Evolutionary conservation across 768 basidiomycete genomes (phyloP), one percentile per base, ranked within the genome.

Genomic region (Albatrellus ellisii): DNA sequence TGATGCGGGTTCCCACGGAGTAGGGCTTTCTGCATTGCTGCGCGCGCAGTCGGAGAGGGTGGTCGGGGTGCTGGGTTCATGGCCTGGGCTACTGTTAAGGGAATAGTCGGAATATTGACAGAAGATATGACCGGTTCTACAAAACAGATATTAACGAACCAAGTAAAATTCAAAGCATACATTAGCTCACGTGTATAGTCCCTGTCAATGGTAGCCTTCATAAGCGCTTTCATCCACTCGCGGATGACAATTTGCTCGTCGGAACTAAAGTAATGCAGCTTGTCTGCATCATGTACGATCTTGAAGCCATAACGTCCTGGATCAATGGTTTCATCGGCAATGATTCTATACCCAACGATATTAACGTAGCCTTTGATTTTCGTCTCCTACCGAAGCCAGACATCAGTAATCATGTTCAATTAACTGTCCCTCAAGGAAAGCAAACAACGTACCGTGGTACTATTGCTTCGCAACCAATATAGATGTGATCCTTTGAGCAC

Each of bases 161-260:
- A 26, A 7, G 29, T 17, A 12, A 17, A 17, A 12, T 31, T 31
- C 12, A 12, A 12, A 36, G 24, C 39, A 21, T 35, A 42, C 21
- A 26, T 39, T 28, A 68, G n/a, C 81, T 28, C 53, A 92, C 90
- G 83, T 7, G 81, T 73, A 56, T 92, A 97, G 58, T 98, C 95
- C 43, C 95, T 68, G 7, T 76, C 81, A 51, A 99, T 99, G 10
- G 94, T 97, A 2, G 94, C 89, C 59, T 98, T 99, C 89, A 98
- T 97, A 51, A 99, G 76, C 6, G 92, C 89, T 65, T 98, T 99
- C 95, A 98, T 98, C 94, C 95, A 98, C 50, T 89, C 89, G n/a
- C 95, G 77, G 36, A 95, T 72, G 27, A 76, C 62, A 1, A 63
- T 54, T 60, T 89, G 87, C 54, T 97, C 91, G 18, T 90, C 84